Evolutionary conservation across 2,329 filamentous ascomycete genomes (phyloP), one percentile per base, ranked within the genome.

Genomic region (Blumeria graminis): DNA sequence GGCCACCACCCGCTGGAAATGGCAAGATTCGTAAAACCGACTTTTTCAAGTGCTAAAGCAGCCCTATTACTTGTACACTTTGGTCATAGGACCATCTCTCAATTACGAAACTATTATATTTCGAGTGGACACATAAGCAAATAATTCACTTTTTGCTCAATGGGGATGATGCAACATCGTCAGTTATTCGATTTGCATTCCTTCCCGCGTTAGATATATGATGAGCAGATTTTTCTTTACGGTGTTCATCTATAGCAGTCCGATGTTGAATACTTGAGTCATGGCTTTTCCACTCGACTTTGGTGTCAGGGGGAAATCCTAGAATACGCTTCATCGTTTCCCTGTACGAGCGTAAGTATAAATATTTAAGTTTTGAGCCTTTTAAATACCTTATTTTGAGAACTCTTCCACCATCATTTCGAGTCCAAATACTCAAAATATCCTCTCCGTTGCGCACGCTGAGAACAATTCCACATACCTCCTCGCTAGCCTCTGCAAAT

Each of bases 341-440:
- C 62, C 89, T 94, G 45, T 28, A 28, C 22, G 4, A 28, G 22
- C 22, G 22, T 1, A n/a, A 41, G 34, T 32, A 46, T 66, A 53
- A 65, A 60, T 39, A 50, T 50, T 18, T 3, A 11, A 55, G 16
- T 32, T 9, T 43, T 53, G 8, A 16, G 14, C 38, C 10, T 9
- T n/a, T n/a, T 34, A 6, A 28, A 28, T 77, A 94, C 84, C 90
- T 82, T 65, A 98, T 94, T 74, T 94, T 95, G 64, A 96, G 84
- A 69, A 95, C 93, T 65, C 87, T 82, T 60, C 88, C 87, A 48
- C 88, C 90, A 65, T 94, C 86, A 64, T 86, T 92, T 69, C 88
- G 85, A 56, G 89, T 94, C 92, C 92, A 98, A 67, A 98, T 88
- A 71, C 88, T 95, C 69, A 98, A 76, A 60, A 96, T 93, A 67